Evolutionary conservation across 179 eudicot species (phyloP).

Genomic region (Heliamphora pulchella): DNA sequence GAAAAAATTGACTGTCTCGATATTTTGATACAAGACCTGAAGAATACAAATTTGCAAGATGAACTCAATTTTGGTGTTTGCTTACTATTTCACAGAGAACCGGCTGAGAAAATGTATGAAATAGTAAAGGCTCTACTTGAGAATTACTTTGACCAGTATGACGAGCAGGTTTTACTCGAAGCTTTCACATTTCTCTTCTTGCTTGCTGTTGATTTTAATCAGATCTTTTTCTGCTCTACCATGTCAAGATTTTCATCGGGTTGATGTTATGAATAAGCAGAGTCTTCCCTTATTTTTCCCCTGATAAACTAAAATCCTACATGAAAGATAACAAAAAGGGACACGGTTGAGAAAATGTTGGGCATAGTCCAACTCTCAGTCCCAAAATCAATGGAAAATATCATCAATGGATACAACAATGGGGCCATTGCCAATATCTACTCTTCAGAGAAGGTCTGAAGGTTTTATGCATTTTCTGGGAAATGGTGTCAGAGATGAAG

Average conservation of each 20-base stretch:
- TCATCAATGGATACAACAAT: not conserved
- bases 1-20: conserved; percentile 37
- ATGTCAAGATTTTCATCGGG: not conserved
- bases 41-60: conserved; percentile 23
- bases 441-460: not conserved
- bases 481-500: not conserved
- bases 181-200: conserved; percentile 12
- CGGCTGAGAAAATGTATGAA: conserved; percentile 42
- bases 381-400: not conserved
- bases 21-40: conserved; percentile 27
- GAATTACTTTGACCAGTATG: conserved; percentile 18
- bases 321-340: not conserved
- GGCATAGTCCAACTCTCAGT: not conserved
- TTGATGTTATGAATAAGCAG: not conserved
- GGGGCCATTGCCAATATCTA: not conserved
- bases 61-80: conserved; percentile 16
- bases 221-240: not conserved
- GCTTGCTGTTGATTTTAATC: conserved; percentile 7
- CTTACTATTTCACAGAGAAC: conserved; percentile 22
- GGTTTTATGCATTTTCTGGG: not conserved
- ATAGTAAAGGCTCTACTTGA: conserved; percentile 35
- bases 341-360: not conserved
- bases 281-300: not conserved
- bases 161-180: conserved; percentile 35
- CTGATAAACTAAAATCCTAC: not conserved